Conservation (phyloP, 108 stramenopile genomes). For the Stephanodiscus minutulus region DNA sequence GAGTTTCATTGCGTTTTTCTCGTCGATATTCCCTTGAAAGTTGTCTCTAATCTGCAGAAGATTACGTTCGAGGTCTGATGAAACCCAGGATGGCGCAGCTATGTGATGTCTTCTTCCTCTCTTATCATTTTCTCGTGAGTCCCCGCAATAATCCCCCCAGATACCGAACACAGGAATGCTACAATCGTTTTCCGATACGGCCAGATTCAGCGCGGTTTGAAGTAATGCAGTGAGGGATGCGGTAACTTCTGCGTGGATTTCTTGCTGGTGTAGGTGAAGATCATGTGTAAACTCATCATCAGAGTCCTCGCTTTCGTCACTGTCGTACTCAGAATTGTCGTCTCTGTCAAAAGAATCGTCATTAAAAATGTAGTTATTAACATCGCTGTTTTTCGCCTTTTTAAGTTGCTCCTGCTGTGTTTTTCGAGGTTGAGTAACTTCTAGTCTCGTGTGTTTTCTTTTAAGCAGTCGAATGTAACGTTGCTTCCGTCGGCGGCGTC, state of each 20-base stretch:
- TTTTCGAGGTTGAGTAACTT: not conserved
- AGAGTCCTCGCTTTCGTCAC: not conserved
- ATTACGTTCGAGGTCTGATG: conserved; percentile 1
- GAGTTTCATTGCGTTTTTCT: conserved; percentile 7
- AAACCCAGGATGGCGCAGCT: conserved; percentile 42
- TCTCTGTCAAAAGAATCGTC: conserved; percentile 6
- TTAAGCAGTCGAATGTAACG: not conserved
- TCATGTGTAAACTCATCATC: conserved; percentile 15
- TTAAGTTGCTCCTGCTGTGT: not conserved
- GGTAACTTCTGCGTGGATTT: conserved; percentile 34
- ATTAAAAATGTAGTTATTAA: not conserved
- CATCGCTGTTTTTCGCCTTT: not conserved
- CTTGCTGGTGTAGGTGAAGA: conserved; percentile 16
- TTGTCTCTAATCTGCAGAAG: conserved; percentile 3
- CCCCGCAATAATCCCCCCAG: conserved; percentile 66
- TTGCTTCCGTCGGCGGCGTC: conserved; percentile 12
- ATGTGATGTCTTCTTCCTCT: not conserved
- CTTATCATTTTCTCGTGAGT: not conserved
- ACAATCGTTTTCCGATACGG: conserved; percentile 63
- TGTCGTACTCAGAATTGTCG: not conserved
- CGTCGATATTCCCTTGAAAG: conserved; percentile 1
- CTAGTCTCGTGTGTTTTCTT: not conserved
- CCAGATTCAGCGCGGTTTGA: conserved; percentile 76
- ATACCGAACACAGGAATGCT: conserved; percentile 79
- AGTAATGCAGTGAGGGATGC: conserved; percentile 38